Evolutionary conservation across 2,329 filamentous ascomycete species (phyloP).

Genomic region (Hymenoscyphus scutula): DNA sequence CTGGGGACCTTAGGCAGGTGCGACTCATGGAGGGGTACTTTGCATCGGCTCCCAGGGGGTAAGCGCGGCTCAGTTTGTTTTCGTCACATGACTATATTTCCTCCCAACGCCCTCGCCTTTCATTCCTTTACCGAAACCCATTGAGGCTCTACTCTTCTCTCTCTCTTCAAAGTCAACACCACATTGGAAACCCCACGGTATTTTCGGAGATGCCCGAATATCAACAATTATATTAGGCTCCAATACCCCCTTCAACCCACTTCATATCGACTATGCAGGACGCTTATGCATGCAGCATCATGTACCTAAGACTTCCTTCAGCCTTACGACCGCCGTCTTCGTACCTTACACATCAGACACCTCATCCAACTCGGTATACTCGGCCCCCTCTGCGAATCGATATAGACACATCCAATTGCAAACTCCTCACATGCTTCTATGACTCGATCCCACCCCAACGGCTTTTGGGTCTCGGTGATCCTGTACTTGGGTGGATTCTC

Average conservation of each 20-base stretch:
- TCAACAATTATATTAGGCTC: neutral
- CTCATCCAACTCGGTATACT: neutral
- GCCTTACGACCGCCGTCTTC: neutral
- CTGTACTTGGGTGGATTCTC: neutral
- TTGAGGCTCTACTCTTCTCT: neutral
- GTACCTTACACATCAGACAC: neutral
- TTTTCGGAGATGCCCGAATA: neutral
- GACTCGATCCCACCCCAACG: neutral
- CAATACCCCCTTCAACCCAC: neutral
- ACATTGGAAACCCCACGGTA: neutral
- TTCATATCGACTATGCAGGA: neutral
- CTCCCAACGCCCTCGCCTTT: neutral
- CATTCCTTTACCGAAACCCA: neutral
- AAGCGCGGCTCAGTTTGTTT: no score
- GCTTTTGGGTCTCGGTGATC: neutral
- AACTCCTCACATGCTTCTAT: constrained; percentile 4
- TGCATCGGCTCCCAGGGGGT: no score
- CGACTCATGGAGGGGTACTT: no score
- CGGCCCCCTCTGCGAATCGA: neutral
- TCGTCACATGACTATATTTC: neutral
- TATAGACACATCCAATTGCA: neutral
- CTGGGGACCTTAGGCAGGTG: neutral
- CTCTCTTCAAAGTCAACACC: neutral
- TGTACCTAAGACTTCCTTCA: constrained; percentile 1
- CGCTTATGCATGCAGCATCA: constrained; percentile 2